Base-by-base conservation (phyloP, 805 yeast species). In the Candida glaebosa region DNA sequence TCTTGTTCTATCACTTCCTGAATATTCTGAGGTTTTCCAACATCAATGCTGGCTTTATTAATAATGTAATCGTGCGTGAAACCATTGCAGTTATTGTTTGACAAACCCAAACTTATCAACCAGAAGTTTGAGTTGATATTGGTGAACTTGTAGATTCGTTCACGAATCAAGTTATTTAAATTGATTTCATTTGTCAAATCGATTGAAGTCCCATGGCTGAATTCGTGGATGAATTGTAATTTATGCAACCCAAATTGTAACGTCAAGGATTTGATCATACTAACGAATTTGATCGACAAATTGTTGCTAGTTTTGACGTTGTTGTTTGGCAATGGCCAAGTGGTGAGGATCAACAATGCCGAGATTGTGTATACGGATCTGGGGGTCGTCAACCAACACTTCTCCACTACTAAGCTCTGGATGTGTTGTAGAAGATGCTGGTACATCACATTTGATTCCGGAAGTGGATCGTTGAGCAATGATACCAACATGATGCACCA, bases 381-480 rank as follows among this genome's bases (percentile, higher is more conserved):
- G 12, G 75, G 75, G n/a, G 75, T 70, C 34, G 58, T 57, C 39
- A 63, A 54, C 75, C 75, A 70, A 52, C 74, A 68, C 43, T 56
- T 60, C 36, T 61, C 60, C 38, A 67, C 72, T 22, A 69, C 71
- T 47, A 69, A 55, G 20, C 54, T 49, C 41, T 66, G 65, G 18
- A 70, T 56, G 38, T 67, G 71, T 15, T 52, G 53, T 2, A 62
- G 46, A 38, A 69, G 52, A 5, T 38, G 43, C 20, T 46, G 32
- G 47, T 67, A 66, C 24, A 16, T 32, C 16, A 34, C 14, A 33
- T 16, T 16, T 3, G 39, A 31, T 4, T 32, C 18, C 12, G 38
- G 31, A 38, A 35, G 39, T 25, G 41, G 38, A 17, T 54, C 49
- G 41, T 57, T 58, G 38, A 69, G 51, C 34, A 53, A 57, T 2